Base-by-base conservation (phyloP, 2,329 filamentous ascomycete genomes). In the Elsinoe fawcettii region DNA sequence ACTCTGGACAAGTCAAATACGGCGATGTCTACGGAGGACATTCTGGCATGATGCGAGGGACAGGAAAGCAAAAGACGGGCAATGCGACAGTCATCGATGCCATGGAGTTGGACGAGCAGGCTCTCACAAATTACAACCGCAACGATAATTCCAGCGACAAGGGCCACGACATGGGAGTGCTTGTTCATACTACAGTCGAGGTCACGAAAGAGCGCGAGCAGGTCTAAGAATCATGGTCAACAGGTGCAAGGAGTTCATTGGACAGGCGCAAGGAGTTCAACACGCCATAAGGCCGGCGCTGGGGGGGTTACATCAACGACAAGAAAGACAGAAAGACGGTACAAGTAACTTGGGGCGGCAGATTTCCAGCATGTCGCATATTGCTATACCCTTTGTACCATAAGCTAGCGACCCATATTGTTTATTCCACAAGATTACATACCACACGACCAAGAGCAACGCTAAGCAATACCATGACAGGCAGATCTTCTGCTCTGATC, bases 141-240 rank as follows among this genome's bases (percentile, higher is more conserved):
- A 20, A n/a, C 7, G 36, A 55, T 22, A 25, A n/a, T 9, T 8
- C 18, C n/a, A 56, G 39, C 20, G 54, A 56, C 9, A 36, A 25
- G 18, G 36, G 43, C 1, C 23, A 36, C 11, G 54, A 46, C 20
- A 18, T 56, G 37, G 41, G 41, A 11, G 54, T 56, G 4, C 25
- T 56, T 27, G 49, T 53, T 22, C 49, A 53, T 34, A 56, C 54
- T 2, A 56, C 54, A 7, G 54, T 56, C 14, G 54, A 46, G 30
- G 36, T 56, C 8, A 56, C 54, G n/a, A 56, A 56, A 30, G 54
- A 56, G 41, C 23, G 37, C 37, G 54, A 56, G 16, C 32, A 56
- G 12, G 23, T 56, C 14, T 56, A 23, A 43, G n/a, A 43, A 9
- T 5, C 9, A 30, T 18, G 5, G 47, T 25, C 23, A 5, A 20